Evolutionary conservation across 2,329 filamentous ascomycete species (phyloP).

Genomic region (Cadophora sp.): DNA sequence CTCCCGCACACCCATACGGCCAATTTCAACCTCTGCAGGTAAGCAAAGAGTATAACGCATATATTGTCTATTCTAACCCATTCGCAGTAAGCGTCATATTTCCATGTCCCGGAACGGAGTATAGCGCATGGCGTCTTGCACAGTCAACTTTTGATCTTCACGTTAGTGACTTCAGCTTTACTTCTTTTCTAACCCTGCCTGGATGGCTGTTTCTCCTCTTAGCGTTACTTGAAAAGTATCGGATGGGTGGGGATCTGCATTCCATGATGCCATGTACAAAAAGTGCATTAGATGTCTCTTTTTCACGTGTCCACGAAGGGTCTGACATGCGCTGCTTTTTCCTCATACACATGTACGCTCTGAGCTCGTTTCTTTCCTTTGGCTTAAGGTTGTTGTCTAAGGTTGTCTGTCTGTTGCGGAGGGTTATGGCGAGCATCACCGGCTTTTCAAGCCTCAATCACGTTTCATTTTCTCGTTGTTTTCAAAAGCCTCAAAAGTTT

Average conservation of each 20-base stretch:
- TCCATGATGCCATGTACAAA: slow-evolving; percentile 48
- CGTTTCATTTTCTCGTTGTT: slow-evolving; percentile 35
- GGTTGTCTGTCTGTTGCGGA: slow-evolving; percentile 24
- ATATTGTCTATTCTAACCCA: slow-evolving; percentile 24
- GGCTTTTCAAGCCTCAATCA: slow-evolving; percentile 18
- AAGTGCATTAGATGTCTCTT: slow-evolving; percentile 47
- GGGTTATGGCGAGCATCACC: slow-evolving; percentile 28
- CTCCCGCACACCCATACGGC: slow-evolving; percentile 45
- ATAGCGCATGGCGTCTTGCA: slow-evolving; percentile 47
- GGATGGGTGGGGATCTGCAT: slow-evolving; percentile 48
- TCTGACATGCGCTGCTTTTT: slow-evolving; percentile 39
- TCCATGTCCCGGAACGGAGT: slow-evolving; percentile 46
- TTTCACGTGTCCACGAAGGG: slow-evolving; percentile 48
- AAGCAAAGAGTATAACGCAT: slow-evolving; percentile 25
- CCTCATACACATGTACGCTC: slow-evolving; percentile 38
- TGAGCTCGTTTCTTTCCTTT: slow-evolving; percentile 34
- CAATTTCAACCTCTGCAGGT: slow-evolving; percentile 46
- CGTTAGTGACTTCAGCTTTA: slow-evolving; percentile 41
- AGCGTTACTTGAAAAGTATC: slow-evolving; percentile 49
- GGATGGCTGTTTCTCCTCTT: slow-evolving; percentile 48
- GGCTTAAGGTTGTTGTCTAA: slow-evolving; percentile 27
- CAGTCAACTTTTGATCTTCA: slow-evolving; percentile 40
- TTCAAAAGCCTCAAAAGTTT: slow-evolving; percentile 41
- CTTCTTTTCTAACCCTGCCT: slow-evolving; percentile 47
- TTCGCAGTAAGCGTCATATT: slow-evolving; percentile 45